A percentile compares a stretch with the other conserved stretches of the same genome.
Evolutionary conservation across 345 rosid species (phyloP).

Genomic region (Eucalyptus shirleyi): DNA sequence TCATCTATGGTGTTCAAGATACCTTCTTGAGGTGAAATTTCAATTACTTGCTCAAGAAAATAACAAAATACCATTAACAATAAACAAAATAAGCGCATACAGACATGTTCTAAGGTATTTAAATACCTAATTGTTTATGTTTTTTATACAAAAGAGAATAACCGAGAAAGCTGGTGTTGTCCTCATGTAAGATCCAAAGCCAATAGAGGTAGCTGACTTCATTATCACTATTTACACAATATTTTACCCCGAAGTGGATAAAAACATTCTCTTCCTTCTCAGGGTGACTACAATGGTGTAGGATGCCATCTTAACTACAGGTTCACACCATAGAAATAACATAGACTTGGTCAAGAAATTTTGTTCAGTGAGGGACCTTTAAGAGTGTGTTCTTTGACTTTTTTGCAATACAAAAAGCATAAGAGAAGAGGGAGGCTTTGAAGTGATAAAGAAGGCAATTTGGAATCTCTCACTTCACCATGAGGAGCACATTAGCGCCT

Average conservation of each 20-base stretch:
- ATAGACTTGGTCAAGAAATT: not conserved
- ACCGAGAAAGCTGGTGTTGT: conserved; percentile 92
- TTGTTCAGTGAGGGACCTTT: not conserved
- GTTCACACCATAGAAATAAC: not conserved
- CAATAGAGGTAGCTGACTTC: conserved; percentile 57
- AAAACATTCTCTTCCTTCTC: not conserved
- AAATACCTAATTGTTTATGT: not conserved
- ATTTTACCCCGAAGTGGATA: not conserved
- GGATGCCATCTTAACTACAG: not conserved
- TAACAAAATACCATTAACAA: not conserved
- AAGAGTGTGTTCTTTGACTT: not conserved
- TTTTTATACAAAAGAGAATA: conserved; percentile 27
- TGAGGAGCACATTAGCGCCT: conserved; percentile 62
- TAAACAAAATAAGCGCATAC: not conserved
- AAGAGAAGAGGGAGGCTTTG: conserved; percentile 83
- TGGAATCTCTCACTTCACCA: conserved; percentile 73
- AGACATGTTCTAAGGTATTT: not conserved
- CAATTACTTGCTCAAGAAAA: not conserved
- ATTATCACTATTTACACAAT: not conserved
- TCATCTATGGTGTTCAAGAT: not conserved
- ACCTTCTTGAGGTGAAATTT: conserved; percentile 69
- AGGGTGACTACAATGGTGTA: not conserved
- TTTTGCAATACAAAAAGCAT: conserved; percentile 58
- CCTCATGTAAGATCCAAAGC: conserved; percentile 76
- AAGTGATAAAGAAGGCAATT: conserved; percentile 77